These are phyloP conservation scores for Pseudocercospora vitis DNA, from an alignment of 2,329 filamentous ascomycete species.

Conservation along the genomic window DNA sequence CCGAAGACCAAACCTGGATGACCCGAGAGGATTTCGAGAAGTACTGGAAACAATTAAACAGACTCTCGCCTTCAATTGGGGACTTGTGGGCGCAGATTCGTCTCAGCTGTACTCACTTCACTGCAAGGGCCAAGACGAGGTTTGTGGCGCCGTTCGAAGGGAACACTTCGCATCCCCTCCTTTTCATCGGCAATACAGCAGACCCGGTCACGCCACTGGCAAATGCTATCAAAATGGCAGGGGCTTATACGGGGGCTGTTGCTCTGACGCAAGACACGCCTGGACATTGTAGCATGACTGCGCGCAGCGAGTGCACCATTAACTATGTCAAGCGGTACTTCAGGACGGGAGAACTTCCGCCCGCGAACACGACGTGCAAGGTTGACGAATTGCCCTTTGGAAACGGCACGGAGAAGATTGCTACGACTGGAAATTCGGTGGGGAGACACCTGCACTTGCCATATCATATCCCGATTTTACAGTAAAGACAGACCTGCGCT, in stretches of 20 bases:
- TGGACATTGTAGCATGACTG: conserved; percentile 7
- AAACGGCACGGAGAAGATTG: neutral
- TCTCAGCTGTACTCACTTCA: conserved; percentile 44
- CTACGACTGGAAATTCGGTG: too few species aligned
- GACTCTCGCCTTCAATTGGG: conserved; percentile 39
- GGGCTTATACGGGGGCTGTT: conserved; percentile 32
- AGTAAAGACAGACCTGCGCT: neutral
- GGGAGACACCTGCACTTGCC: too few species aligned
- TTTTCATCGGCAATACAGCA: conserved; percentile 2
- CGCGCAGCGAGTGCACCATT: neutral
- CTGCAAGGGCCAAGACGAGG: conserved; percentile 33
- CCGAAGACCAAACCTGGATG: conserved; percentile 36
- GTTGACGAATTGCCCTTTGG: conserved; percentile 11
- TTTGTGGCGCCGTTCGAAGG: neutral
- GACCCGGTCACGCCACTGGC: conserved; percentile 2
- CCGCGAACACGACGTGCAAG: neutral
- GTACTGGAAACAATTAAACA: conserved; percentile 39
- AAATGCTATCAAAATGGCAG: conserved; percentile 7
- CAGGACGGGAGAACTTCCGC: neutral
- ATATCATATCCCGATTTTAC: neutral
- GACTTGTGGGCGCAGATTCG: conserved; percentile 42
- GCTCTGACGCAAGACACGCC: conserved; percentile 32
- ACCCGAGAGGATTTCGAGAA: conserved; percentile 33
- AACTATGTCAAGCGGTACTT: conserved; percentile 4
- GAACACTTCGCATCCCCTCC: conserved; percentile 4